These are phyloP conservation scores for Pisolithus orientalis DNA, from an alignment of 768 basidiomycete species.

Conservation along the genomic window DNA sequence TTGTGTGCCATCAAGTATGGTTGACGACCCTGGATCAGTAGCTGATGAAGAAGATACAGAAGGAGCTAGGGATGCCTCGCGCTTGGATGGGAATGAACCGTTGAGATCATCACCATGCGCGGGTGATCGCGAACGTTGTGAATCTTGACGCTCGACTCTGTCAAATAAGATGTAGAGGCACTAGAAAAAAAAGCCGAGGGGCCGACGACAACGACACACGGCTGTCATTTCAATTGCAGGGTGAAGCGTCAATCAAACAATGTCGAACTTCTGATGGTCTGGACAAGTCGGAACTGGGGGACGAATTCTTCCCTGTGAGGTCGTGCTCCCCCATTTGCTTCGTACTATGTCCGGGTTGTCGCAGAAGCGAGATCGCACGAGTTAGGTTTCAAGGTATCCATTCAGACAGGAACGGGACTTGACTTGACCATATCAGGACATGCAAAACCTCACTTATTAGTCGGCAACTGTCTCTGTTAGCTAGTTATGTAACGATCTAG, in stretches of 20 bases:
- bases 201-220: background rate
- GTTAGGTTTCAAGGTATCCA: constrained; percentile 25
- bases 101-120: no score
- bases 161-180: background rate
- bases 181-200: background rate
- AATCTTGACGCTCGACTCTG: background rate
- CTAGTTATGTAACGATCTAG: background rate
- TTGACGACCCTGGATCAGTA: background rate
- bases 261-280: background rate
- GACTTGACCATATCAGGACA: constrained; percentile 16
- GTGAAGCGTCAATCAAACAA: background rate
- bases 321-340: constrained; percentile 16
- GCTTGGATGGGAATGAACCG: no score
- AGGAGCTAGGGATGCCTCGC: no score
- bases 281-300: background rate
- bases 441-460: constrained; percentile 16
- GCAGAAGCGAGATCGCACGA: constrained; percentile 23
- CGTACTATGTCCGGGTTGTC: constrained; percentile 16
- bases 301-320: background rate
- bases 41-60: no score
- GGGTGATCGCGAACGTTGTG: no score
- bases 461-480: constrained; percentile 23
- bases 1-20: background rate
- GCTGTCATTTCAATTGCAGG: background rate
- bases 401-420: constrained; percentile 25